Evolutionary conservation across 768 basidiomycete genomes (phyloP).

Genomic region (Pleurotus salmoneostramineus): DNA sequence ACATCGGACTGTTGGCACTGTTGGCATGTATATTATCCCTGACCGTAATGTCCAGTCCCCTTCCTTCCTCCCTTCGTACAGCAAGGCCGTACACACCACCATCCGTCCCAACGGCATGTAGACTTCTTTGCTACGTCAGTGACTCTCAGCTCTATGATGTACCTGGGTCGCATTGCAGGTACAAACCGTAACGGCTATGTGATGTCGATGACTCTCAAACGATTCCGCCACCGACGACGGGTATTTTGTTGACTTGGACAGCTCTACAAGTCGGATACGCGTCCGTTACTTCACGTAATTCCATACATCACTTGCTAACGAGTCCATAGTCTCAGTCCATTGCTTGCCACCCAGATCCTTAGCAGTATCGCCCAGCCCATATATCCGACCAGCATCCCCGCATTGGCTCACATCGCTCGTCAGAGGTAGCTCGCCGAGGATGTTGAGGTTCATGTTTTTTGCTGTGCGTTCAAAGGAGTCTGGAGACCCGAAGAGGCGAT

Average conservation of each 20-base stretch:
- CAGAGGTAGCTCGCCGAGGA: slow-evolving; percentile 82
- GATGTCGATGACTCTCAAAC: neutral
- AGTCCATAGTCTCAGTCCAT: slow-evolving; percentile 1
- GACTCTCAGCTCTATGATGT: neutral
- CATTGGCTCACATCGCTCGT: slow-evolving; percentile 68
- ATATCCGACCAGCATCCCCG: slow-evolving; percentile 56
- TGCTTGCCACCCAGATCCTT: neutral
- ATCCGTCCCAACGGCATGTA: too few relatives aligned
- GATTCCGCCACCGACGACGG: neutral
- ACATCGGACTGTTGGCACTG: too few relatives aligned
- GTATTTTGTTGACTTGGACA: neutral
- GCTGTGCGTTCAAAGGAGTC: slow-evolving; percentile 60
- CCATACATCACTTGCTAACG: neutral
- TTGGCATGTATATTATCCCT: too few relatives aligned
- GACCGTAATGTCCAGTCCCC: too few relatives aligned
- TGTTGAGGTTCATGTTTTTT: slow-evolving; percentile 46
- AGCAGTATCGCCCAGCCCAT: slow-evolving; percentile 16
- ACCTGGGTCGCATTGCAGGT: too few relatives aligned
- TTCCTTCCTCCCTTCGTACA: neutral
- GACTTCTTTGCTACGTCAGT: too few relatives aligned
- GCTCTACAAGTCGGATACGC: too few relatives aligned
- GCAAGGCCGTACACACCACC: too few relatives aligned
- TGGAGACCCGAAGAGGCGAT: slow-evolving; percentile 19
- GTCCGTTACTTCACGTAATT: neutral
- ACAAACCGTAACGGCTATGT: too few relatives aligned